Conservation (phyloP, 1,284 basidiomycete genomes). For the Pholiota adiposa region DNA sequence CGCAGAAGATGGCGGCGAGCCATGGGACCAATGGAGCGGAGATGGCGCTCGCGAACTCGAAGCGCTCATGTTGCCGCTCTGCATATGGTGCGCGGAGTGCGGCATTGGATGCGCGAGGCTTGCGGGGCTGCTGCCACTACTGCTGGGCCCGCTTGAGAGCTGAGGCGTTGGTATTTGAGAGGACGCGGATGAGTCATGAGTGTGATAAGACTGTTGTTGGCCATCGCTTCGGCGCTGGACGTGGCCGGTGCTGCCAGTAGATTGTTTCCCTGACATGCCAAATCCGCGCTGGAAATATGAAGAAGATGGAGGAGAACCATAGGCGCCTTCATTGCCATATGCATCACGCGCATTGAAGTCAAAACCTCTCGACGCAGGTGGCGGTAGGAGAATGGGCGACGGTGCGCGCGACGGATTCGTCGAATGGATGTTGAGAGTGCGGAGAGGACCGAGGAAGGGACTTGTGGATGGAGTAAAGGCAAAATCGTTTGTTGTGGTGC, state of each 20-base stretch:
- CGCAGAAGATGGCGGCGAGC: slow-evolving; percentile 18
- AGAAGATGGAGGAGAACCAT: slow-evolving; percentile 11
- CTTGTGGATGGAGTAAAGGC: slow-evolving; percentile 71
- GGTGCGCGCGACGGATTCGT: slow-evolving; percentile 67
- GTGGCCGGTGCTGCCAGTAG: background rate
- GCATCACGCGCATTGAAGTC: slow-evolving; percentile 8
- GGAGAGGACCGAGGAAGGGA: slow-evolving; percentile 84
- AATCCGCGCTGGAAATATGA: slow-evolving; percentile 12
- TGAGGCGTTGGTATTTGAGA: slow-evolving; percentile 55
- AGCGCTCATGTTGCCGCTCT: slow-evolving; percentile 38
- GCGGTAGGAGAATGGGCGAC: slow-evolving; percentile 66
- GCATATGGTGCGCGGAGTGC: slow-evolving; percentile 25
- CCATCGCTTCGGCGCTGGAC: slow-evolving; percentile 10
- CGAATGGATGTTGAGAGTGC: slow-evolving; percentile 74
- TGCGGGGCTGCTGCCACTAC: slow-evolving; percentile 58
- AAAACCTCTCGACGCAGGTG: slow-evolving; percentile 38
- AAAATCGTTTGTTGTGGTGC: slow-evolving; percentile 33
- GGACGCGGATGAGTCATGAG: slow-evolving; percentile 1
- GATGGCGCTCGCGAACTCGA: slow-evolving; percentile 57
- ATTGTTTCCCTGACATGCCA: background rate
- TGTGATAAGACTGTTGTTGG: background rate
- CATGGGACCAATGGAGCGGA: slow-evolving; percentile 41
- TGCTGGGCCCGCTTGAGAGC: slow-evolving; percentile 63
- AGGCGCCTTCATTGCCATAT: background rate
- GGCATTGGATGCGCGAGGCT: slow-evolving; percentile 38